Conservation (phyloP, 345 rosid genomes). For the Salix brachista region DNA sequence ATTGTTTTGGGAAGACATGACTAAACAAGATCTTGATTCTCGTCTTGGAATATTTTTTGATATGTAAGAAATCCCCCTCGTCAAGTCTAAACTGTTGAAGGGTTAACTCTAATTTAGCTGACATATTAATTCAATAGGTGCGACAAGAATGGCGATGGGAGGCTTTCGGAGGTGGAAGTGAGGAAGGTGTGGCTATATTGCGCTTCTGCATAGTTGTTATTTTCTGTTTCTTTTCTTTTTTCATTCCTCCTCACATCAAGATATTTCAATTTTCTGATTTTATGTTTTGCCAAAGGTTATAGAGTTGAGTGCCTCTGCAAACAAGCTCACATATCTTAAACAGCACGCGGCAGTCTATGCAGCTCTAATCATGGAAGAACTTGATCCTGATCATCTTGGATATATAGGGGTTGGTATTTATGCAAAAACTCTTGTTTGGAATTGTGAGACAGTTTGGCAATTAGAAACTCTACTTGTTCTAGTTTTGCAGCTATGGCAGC, state of each 20-base stretch:
- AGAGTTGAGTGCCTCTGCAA: constrained; percentile 79
- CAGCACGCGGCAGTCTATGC: constrained; percentile 67
- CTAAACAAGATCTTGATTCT: constrained; percentile 64
- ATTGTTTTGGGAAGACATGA: constrained; percentile 89
- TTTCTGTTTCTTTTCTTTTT: neutral
- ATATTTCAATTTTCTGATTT: neutral
- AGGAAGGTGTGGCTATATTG: constrained; percentile 48
- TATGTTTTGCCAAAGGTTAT: constrained; percentile 44
- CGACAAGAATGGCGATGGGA: constrained; percentile 95
- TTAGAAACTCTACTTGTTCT: neutral
- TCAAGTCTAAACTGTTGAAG: neutral
- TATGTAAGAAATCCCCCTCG: constrained; percentile 45
- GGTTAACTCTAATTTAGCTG: neutral
- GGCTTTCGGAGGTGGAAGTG: constrained; percentile 79
- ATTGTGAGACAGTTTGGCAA: neutral
- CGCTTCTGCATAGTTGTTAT: neutral
- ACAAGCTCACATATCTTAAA: constrained; percentile 71
- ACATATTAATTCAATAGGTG: constrained; percentile 47
- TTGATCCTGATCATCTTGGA: constrained; percentile 87
- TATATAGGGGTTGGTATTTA: constrained; percentile 65
- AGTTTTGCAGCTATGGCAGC: constrained; percentile 76
- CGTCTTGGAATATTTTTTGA: constrained; percentile 92
- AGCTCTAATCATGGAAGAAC: constrained; percentile 92
- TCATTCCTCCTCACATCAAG: neutral
- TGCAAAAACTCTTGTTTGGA: neutral